These are phyloP conservation scores for Jatropha podagrica DNA, from an alignment of 441 rosid species.

Conservation along the genomic window DNA sequence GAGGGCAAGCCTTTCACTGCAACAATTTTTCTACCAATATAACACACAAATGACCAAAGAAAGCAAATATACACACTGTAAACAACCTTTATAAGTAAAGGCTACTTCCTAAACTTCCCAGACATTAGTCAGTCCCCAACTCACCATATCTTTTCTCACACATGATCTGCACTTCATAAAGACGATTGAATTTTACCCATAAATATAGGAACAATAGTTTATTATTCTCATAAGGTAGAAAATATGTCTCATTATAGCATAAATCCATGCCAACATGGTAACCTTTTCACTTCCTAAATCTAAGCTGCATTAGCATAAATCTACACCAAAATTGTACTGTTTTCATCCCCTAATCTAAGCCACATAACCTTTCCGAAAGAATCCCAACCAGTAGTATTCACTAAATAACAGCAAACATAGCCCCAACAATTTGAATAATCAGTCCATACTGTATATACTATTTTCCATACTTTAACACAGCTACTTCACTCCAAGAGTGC, in stretches of 20 bases:
- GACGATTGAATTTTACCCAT: neutral
- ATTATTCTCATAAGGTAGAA: neutral
- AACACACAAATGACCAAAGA: neutral
- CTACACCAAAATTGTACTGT: neutral
- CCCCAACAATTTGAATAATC: neutral
- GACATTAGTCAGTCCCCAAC: neutral
- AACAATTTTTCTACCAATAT: neutral
- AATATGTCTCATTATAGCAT: neutral
- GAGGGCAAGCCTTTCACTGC: neutral
- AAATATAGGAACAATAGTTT: neutral
- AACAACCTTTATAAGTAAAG: neutral
- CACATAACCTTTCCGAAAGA: neutral
- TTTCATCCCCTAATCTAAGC: neutral
- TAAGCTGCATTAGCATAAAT: neutral
- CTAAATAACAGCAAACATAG: neutral
- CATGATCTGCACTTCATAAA: neutral
- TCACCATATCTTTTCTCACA: neutral
- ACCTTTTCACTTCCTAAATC: neutral
- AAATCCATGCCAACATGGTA: neutral
- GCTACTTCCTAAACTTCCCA: neutral
- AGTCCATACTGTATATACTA: neutral
- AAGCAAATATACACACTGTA: neutral
- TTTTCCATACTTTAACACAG: neutral
- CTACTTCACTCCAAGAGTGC: neutral
- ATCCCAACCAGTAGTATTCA: neutral